Evolutionary conservation across 352 stramenopile genomes (phyloP).

Genomic region (Pythium utonaiense): DNA sequence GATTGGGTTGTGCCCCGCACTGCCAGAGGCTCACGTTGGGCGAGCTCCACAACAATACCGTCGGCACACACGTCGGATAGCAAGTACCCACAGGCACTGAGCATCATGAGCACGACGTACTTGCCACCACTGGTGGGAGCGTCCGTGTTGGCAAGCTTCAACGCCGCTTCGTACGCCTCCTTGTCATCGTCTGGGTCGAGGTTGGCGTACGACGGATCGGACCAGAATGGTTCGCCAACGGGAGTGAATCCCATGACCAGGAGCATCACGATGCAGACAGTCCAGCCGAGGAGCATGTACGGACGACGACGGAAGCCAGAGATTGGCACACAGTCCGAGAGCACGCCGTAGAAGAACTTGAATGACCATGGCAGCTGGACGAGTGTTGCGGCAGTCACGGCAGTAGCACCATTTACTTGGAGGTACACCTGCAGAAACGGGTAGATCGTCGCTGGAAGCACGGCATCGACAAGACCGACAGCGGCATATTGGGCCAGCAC

Average conservation of each 20-base stretch:
- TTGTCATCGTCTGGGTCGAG: not conserved
- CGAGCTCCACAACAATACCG: constrained; percentile 37
- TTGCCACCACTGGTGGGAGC: constrained; percentile 18
- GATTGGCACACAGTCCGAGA: constrained; percentile 25
- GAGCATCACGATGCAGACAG: constrained; percentile 6
- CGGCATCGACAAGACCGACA: not conserved
- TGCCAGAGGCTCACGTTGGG: constrained; percentile 28
- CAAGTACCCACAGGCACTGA: constrained; percentile 50
- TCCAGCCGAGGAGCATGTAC: constrained; percentile 78
- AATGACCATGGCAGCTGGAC: not conserved
- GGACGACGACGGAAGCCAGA: constrained; percentile 73
- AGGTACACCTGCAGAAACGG: not conserved
- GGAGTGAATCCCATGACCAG: constrained; percentile 24
- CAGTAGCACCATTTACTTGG: not conserved
- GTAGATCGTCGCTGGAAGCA: not conserved
- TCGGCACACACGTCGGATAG: constrained; percentile 43
- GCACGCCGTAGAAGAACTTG: constrained; percentile 9
- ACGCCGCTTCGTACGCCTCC: not conserved
- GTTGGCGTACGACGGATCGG: constrained; percentile 4
- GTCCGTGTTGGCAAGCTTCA: constrained; percentile 27
- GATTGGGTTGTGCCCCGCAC: constrained; percentile 28
- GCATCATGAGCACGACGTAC: constrained; percentile 44
- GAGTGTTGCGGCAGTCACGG: not conserved
- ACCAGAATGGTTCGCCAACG: constrained; percentile 20
- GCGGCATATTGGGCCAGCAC: not conserved